A percentile compares a stretch with the other conserved stretches of the same genome.
Evolutionary conservation across 306 rosid genomes (phyloP).

Genomic region (Cucumis melo): DNA sequence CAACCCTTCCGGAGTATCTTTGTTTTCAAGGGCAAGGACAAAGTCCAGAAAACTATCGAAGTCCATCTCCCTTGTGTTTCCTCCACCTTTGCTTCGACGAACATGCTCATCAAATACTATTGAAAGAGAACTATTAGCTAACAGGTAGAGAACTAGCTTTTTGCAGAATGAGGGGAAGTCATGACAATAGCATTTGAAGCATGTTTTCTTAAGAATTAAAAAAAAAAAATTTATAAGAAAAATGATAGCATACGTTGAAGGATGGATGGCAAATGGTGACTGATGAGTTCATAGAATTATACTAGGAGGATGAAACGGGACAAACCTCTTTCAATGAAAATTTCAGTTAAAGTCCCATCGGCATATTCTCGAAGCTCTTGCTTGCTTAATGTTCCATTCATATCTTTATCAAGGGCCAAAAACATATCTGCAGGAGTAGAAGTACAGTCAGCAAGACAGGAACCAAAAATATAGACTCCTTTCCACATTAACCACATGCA

Average conservation of each 20-base stretch:
- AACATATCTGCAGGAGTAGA: slow-evolving; percentile 57
- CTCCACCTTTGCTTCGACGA: slow-evolving; percentile 77
- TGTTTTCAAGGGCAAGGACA: slow-evolving; percentile 91
- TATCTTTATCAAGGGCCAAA: slow-evolving; percentile 83
- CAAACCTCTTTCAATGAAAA: slow-evolving; percentile 91
- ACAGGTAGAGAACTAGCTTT: not conserved
- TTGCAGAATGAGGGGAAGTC: not conserved
- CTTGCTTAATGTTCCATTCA: slow-evolving; percentile 77
- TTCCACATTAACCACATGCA: not conserved
- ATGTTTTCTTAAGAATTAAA: not conserved
- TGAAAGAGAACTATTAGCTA: slow-evolving; percentile 6
- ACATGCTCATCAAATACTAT: slow-evolving; percentile 89
- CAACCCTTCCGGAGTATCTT: slow-evolving; percentile 95
- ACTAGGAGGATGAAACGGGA: not conserved
- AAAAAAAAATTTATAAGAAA: not conserved
- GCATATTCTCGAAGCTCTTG: slow-evolving; percentile 95
- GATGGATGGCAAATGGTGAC: not conserved
- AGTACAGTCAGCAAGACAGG: not conserved
- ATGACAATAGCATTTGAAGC: not conserved
- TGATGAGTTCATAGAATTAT: not conserved
- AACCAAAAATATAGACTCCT: not conserved
- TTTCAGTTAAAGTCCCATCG: slow-evolving; percentile 91
- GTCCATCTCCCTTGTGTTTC: slow-evolving; percentile 83
- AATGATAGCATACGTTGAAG: not conserved
- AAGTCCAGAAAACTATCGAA: slow-evolving; percentile 80